phyloP scores from a whole-genome alignment of 495 filamentous ascomycete species.

The Sordaria brevicollis region DNA sequence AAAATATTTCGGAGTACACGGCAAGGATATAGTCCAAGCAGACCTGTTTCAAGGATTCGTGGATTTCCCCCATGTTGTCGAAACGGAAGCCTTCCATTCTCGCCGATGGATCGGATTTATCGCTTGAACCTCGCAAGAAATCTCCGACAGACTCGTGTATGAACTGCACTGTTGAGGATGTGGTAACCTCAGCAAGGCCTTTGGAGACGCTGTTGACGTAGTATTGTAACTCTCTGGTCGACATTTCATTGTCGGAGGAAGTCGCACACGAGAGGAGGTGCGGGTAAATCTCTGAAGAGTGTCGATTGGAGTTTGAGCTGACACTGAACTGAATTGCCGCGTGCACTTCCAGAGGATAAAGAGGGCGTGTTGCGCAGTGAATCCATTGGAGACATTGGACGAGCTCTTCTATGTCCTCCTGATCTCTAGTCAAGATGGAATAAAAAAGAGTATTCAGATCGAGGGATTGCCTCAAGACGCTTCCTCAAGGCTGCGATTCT shows the following conservation, averaged over 20 bases:
- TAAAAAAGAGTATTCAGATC: conserved; percentile 18
- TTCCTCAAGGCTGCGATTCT: conserved; percentile 3
- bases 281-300: not conserved
- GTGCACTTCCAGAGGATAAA: conserved; percentile 21
- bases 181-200: conserved; percentile 20
- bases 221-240: not conserved
- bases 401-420: conserved; percentile 13
- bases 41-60: not conserved
- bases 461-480: conserved; percentile 18
- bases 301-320: not conserved
- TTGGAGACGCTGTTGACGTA: conserved; percentile 21
- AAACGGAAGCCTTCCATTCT: not conserved
- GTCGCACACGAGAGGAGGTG: not conserved
- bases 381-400: conserved; percentile 25
- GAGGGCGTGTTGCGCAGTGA: conserved; percentile 19
- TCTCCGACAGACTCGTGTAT: conserved; percentile 31
- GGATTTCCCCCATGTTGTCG: not conserved
- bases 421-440: conserved; percentile 22
- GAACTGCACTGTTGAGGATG: conserved; percentile 20
- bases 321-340: conserved; percentile 21
- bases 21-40: not conserved
- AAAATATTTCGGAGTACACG: not conserved
- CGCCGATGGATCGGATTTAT: not conserved
- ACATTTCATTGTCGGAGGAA: not conserved
- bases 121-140: conserved; percentile 5